Percentiles rank a stretch among this genome's conserved stretches.
Evolutionary conservation across 805 yeast genomes (phyloP).

Genomic region (Kazachstania psychrophila): DNA sequence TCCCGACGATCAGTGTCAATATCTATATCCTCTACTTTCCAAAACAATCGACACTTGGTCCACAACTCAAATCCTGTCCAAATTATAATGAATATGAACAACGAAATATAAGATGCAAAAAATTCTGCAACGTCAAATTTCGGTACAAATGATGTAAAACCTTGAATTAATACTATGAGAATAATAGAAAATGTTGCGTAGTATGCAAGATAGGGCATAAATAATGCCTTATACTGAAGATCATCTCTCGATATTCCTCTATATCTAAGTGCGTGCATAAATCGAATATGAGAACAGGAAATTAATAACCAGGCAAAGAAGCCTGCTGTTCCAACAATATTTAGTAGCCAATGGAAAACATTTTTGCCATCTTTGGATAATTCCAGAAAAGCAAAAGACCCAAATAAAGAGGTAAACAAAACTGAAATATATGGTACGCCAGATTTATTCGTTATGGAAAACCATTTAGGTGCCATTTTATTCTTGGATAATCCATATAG

Average conservation of each 20-base stretch:
- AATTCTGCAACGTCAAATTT: constrained; percentile 45
- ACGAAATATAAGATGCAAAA: constrained; percentile 62
- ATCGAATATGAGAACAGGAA: constrained; percentile 51
- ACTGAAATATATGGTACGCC: constrained; percentile 57
- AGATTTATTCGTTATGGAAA: constrained; percentile 37
- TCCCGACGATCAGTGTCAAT: constrained; percentile 53
- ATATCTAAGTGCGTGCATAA: constrained; percentile 49
- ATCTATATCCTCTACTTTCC: constrained; percentile 20
- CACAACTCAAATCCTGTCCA: constrained; percentile 47
- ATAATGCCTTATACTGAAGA: constrained; percentile 63
- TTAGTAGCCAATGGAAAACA: constrained; percentile 60
- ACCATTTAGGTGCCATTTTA: constrained; percentile 44
- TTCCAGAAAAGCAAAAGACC: constrained; percentile 48
- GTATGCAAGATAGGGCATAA: constrained; percentile 60
- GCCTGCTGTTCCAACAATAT: constrained; percentile 66
- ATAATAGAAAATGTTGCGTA: constrained; percentile 48
- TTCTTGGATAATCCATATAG: constrained; percentile 50
- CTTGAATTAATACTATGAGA: constrained; percentile 60
- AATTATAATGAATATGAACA: constrained; percentile 44
- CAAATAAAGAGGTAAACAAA: constrained; percentile 45
- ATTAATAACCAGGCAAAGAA: constrained; percentile 61
- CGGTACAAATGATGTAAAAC: constrained; percentile 53
- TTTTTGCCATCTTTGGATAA: constrained; percentile 41
- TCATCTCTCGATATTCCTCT: constrained; percentile 54
- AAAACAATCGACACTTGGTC: constrained; percentile 39